Conservation (phyloP, 352 stramenopile genomes). For the Thraustochytrium striatum region DNA sequence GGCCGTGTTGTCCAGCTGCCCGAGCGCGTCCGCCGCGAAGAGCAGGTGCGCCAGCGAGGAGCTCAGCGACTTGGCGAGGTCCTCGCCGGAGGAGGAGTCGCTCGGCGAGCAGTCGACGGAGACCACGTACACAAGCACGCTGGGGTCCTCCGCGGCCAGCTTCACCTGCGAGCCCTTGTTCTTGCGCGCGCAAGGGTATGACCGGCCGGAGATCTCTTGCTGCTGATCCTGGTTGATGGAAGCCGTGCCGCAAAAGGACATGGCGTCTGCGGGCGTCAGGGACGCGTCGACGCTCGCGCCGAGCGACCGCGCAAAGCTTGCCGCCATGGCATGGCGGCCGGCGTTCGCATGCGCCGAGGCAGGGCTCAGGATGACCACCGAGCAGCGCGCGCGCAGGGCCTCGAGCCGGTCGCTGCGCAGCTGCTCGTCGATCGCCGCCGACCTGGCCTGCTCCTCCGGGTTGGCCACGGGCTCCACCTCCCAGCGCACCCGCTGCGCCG, state of each 20-base stretch:
- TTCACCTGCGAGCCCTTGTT: conserved; percentile 1
- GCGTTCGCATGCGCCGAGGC: not conserved
- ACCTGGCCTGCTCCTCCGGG: not conserved
- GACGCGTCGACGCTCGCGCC: not conserved
- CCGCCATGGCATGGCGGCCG: not conserved
- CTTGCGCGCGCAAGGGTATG: not conserved
- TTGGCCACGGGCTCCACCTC: not conserved
- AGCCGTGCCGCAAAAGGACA: too few species aligned
- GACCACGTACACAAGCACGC: conserved; percentile 25
- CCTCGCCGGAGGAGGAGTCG: not conserved
- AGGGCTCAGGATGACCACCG: not conserved
- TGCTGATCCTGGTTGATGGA: not conserved
- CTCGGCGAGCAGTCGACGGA: not conserved
- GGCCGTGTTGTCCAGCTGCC: not conserved
- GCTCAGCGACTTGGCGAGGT: conserved; percentile 12
- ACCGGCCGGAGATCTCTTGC: not conserved
- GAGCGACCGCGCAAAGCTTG: not conserved
- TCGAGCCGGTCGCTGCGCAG: conserved; percentile 18
- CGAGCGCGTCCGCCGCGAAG: not conserved
- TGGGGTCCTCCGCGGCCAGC: conserved; percentile 19
- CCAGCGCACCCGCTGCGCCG: not conserved
- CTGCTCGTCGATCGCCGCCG: conserved; percentile 27
- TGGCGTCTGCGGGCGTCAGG: too few species aligned
- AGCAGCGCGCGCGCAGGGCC: not conserved
- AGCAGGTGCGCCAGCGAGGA: conserved; percentile 1